Evolutionary conservation across 176 grass and related monocot genomes (phyloP).

Genomic region (Chloris gayana): DNA sequence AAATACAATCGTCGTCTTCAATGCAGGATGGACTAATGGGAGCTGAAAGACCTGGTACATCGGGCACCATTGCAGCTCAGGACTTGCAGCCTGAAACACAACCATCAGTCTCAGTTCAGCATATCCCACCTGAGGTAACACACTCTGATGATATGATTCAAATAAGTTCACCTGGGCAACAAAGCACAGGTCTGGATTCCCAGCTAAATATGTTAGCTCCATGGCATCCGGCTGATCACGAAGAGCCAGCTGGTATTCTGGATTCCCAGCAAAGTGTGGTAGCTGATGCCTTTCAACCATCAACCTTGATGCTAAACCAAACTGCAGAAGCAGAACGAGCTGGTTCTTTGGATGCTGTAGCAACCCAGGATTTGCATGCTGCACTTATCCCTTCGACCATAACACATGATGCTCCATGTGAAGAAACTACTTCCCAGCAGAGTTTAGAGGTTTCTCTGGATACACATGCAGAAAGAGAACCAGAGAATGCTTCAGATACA

Average conservation of each 20-base stretch:
- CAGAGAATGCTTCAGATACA: background rate
- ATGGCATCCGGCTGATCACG: background rate
- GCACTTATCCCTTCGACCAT: background rate
- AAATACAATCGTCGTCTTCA: conserved; percentile 27
- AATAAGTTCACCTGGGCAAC: background rate
- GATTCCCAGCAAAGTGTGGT: too few relatives aligned
- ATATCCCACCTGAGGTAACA: conserved; percentile 37
- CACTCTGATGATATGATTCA: conserved; percentile 35
- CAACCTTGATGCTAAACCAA: background rate
- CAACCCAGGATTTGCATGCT: background rate
- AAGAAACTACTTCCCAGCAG: conserved; percentile 16
- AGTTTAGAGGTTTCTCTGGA: conserved; percentile 10
- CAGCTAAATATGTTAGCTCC: background rate
- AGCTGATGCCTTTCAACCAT: conserved; percentile 9
- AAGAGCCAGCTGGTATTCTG: background rate
- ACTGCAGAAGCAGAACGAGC: background rate
- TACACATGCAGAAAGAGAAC: conserved; percentile 16
- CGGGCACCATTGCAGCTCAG: conserved; percentile 7
- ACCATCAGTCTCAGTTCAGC: conserved; percentile 19
- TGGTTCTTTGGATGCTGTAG: background rate
- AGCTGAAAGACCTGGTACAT: conserved; percentile 11
- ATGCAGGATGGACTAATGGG: conserved; percentile 36
- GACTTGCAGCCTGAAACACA: conserved; percentile 36
- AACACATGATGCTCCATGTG: background rate
- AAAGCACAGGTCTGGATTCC: background rate